Percentiles rank a stretch among this genome's conserved stretches.
Evolutionary conservation across 306 rosid genomes (phyloP).

Genomic region (Dryas alaskensis): DNA sequence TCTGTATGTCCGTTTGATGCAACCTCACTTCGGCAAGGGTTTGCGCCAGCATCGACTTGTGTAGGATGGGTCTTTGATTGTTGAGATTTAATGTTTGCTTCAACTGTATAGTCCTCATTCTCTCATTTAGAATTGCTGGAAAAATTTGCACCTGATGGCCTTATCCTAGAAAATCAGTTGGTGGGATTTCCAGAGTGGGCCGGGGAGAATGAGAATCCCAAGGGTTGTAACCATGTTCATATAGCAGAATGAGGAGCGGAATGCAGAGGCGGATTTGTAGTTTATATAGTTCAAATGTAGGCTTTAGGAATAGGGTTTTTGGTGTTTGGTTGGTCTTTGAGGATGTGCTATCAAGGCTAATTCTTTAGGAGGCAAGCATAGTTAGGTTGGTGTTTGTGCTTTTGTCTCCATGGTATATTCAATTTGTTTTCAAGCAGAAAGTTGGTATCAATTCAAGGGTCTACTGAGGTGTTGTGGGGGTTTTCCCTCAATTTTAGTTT

Average conservation of each 20-base stretch:
- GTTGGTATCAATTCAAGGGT: conserved; percentile 42
- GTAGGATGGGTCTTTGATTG: conserved; percentile 40
- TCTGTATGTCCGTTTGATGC: conserved; percentile 90
- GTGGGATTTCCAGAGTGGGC: conserved; percentile 29
- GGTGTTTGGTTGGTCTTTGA: conserved; percentile 47
- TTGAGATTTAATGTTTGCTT: conserved; percentile 30
- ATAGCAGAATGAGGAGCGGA: conserved; percentile 38
- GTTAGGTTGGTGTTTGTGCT: conserved; percentile 31
- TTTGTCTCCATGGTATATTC: conserved; percentile 60
- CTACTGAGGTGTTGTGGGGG: conserved; percentile 45
- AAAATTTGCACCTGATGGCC: conserved; percentile 32
- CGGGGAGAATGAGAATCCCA: conserved; percentile 27
- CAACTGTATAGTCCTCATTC: conserved; percentile 39
- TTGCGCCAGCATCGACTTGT: conserved; percentile 87
- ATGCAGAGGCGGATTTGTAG: conserved; percentile 44
- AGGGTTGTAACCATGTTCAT: conserved; percentile 27
- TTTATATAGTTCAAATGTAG: conserved; percentile 43
- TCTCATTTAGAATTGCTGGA: conserved; percentile 38
- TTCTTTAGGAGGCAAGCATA: conserved; percentile 84
- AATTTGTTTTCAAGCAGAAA: conserved; percentile 46
- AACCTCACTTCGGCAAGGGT: conserved; percentile 95
- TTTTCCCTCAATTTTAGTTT: conserved; percentile 33
- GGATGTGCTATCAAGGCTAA: conserved; percentile 42
- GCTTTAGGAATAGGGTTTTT: conserved; percentile 55
- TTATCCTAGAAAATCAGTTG: conserved; percentile 23